Evolutionary conservation across 2,329 filamentous ascomycete genomes (phyloP).

Genomic region (Sporothrix pallida): DNA sequence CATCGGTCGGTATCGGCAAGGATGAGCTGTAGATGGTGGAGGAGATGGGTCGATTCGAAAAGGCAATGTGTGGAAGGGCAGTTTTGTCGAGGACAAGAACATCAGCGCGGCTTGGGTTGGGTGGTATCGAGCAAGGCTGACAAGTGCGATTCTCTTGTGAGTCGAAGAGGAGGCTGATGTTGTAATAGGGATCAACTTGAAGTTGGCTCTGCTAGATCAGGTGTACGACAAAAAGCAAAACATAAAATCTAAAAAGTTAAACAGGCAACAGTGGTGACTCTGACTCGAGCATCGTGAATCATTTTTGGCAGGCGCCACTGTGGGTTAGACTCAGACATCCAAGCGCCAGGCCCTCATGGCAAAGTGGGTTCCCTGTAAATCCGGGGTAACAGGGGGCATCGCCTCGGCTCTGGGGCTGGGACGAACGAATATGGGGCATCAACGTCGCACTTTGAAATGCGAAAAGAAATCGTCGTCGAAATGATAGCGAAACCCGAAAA

Average conservation of each 20-base stretch:
- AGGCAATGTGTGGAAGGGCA: not conserved
- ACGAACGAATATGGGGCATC: not conserved
- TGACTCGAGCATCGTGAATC: constrained; percentile 2
- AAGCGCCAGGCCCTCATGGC: not conserved
- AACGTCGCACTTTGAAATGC: not conserved
- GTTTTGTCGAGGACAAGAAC: not conserved
- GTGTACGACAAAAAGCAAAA: constrained; percentile 2
- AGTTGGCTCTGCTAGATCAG: too few species aligned
- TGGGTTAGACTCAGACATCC: not conserved
- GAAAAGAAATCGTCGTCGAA: not conserved
- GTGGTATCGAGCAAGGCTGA: not conserved
- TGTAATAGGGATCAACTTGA: too few species aligned
- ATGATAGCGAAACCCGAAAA: too few species aligned
- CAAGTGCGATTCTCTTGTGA: too few species aligned
- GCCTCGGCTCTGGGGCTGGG: not conserved
- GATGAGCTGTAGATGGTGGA: constrained; percentile 28
- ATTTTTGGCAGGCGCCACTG: not conserved
- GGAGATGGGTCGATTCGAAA: not conserved
- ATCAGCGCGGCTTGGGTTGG: not conserved
- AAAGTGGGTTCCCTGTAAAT: constrained; percentile 22
- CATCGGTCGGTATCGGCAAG: not conserved
- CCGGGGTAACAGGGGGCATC: constrained; percentile 26
- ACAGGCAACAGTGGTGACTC: too few species aligned
- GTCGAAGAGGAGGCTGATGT: not conserved
- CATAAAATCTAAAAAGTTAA: not conserved